Base-by-base conservation (phyloP, 23 red algal species). In the Cyanidioschyzon merolae region DNA sequence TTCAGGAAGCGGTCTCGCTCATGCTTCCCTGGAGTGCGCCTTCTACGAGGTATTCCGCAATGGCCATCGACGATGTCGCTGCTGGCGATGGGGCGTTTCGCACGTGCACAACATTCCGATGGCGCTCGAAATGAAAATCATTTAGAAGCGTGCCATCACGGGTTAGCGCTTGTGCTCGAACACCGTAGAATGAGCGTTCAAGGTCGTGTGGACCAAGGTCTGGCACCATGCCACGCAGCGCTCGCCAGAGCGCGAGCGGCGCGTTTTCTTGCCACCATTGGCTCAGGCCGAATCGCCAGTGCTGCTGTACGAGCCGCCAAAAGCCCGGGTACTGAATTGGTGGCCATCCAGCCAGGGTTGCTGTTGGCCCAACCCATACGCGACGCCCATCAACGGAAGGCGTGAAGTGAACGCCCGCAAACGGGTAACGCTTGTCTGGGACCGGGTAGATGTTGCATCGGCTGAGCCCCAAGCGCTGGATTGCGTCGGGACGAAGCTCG, bases 331-430 rank as follows among this genome's bases (percentile, higher is more conserved):
- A 76, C 7, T 71, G 63, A 7, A 71, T 7, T 27, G 0, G 76
- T 68, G 37, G 83, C 68, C 79, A 87, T 58, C 83, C 74, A 1
- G 84, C 80, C 31, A 88, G 75, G 0, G 80, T 79, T 7, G 90
- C 90, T 59, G 79, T 88, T 27, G 90, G 90, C 1, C 90, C 90
- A 17, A 94, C 82, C 41, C 83, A 82, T 3, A 94, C 74, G 3
- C 63, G 63, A 68, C 86, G 76, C 29, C 84, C 90, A 1, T 82
- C 78, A 24, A 88, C 83, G 21, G 83, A 84, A 27, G 84, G 90
- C 54, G 90, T 94, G 37, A 94, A 94, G 50, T 94, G 90, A 15
- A 94, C 82, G 30, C 90, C 90, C 34, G 87, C 80, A 58, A 94
- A 94, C 1, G 90, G 90, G 18, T 58, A 36, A n/a, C 76, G 50